phyloP scores from a whole-genome alignment of 768 basidiomycete genomes.

The Tulasnella sp. region DNA sequence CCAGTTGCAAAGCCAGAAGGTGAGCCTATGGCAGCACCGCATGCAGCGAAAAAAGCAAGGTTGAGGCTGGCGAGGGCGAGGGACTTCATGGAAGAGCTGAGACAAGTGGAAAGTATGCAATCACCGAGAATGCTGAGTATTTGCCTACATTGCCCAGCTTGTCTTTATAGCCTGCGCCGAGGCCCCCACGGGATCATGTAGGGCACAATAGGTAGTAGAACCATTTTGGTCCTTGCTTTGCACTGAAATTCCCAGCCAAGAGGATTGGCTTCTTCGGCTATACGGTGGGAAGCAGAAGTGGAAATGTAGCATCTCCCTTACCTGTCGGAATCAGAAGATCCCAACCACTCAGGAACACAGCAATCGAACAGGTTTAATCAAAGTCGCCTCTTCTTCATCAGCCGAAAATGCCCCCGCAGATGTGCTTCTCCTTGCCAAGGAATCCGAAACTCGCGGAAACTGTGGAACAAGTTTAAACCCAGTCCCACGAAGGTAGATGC shows the following conservation, averaged over 20 bases:
- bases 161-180: not conserved
- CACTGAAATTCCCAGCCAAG: not conserved
- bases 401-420: not conserved
- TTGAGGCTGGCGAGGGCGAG: not conserved
- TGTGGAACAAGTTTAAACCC: not conserved
- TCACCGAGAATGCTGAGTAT: not conserved
- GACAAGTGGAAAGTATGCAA: not conserved
- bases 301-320: too few species aligned
- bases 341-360: not conserved
- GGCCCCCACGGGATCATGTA: too few species aligned
- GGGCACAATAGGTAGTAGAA: too few species aligned
- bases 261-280: not conserved
- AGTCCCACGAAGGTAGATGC: not conserved
- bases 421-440: not conserved
- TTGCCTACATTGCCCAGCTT: not conserved
- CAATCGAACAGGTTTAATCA: not conserved
- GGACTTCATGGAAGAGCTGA: not conserved
- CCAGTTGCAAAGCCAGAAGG: not conserved
- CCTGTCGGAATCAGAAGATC: not conserved
- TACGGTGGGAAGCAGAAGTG: not conserved
- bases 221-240: not conserved
- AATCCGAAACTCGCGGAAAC: not conserved
- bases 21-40: not conserved
- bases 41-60: not conserved
- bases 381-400: not conserved